Base-by-base conservation (phyloP, 2,329 filamentous ascomycete genomes). In the Fusarium sp. region DNA sequence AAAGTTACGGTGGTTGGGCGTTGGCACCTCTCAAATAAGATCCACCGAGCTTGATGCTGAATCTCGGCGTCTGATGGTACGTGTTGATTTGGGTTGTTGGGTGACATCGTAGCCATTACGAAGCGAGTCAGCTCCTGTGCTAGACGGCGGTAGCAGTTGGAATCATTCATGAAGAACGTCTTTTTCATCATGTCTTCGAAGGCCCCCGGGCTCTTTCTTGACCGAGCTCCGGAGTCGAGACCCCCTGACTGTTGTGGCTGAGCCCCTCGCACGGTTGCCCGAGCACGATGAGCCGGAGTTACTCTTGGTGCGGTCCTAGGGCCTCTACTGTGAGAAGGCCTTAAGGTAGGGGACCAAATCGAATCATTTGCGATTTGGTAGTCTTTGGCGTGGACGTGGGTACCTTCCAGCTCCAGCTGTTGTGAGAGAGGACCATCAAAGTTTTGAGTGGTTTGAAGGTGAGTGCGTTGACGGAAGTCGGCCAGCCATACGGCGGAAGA, bases 171-270 rank as follows among this genome's bases (percentile, higher is more conserved):
- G n/a, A 35, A 56, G 31, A 35, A 35, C 6, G 52, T 35, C 31
- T 56, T 56, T 56, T 35, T 56, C 52, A 56, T 56, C 52, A 56
- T 56, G 7, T 16, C 52, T 20, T 56, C 52, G 9, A 56, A 56
- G 3, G 52, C 52, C 3, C 52, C n/a, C 1, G 52, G 29, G 20
- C 52, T 56, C 11, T 13, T 56, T 14, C 27, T 35, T 20, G 52
- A 16, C 1, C n/a, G 52, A 35, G 8, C 11, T 33, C 52, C 13
- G 6, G 52, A 56, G 27, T 20, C 18, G 29, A 18, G 45, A 2
- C 16, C 1, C 14, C 3, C 31, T 33, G 31, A 35, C 5, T 22
- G 29, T 35, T 56, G 29, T 56, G 27, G 13, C 14, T 35, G 52
- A 35, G 52, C 8, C 4, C 14, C 13, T 16, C 5, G 16, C 25